Base-by-base conservation (phyloP, 129 eudicot species). In the Kitagawia praeruptora region DNA sequence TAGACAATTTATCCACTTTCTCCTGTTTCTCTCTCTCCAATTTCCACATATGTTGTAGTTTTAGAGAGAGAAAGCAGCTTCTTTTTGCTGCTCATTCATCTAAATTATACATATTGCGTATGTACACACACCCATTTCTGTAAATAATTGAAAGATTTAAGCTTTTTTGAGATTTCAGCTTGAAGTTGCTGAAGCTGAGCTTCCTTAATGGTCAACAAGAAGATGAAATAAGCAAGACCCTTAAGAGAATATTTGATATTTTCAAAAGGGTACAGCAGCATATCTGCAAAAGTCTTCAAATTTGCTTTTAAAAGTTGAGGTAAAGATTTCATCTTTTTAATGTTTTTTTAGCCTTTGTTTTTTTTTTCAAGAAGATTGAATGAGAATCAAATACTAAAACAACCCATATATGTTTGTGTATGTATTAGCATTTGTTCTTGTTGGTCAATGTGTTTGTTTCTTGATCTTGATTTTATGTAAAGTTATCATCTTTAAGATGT, bases 241-340 rank as follows among this genome's bases (percentile, higher is more conserved):
- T 27, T 42, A 13, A 19, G 74, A 45, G 58, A 61, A 23, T 78
- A 78, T 23, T 63, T 78, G 3, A 78, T 78, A 2, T 44, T n/a
- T 61, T 61, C 37, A 61, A 61, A n/a, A 87, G 86, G 93, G 89
- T 90, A 89, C 91, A 83, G 85, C 56, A 83, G 85, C 91, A 86
- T 87, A 85, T 89, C 93, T 83, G 85, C 77, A 64, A 87, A 63
- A 84, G 83, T 85, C 90, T 82, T 82, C 83, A 89, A 86, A 86
- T 86, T 89, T 83, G 85, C 90, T 86, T 86, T 89, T 13, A 78
- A 85, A 85, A 87, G n/a, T 81, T 44, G 81, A 87, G 87, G 75
- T 73, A 34, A 79, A 74, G 80, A 85, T 81, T 78, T 79, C 82
- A 78, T 82, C 28, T 58, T 83, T 74, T 63, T 69, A 74, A 73